Evolutionary conservation across 2,329 filamentous ascomycete genomes (phyloP).

Genomic region (Xylariaceae sp.): DNA sequence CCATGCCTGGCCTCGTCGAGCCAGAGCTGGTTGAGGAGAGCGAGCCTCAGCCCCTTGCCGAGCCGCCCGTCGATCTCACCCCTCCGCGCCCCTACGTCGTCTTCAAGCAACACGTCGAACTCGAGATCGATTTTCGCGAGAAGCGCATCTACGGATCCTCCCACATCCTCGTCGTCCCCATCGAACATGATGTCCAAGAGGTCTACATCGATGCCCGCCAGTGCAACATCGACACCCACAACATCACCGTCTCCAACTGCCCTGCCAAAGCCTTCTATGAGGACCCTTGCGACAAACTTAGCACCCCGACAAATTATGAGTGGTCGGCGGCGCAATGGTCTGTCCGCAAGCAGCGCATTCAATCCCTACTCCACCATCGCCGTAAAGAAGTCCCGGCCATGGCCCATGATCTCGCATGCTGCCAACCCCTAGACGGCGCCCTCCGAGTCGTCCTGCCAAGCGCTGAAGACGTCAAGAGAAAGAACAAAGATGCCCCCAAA

Average conservation of each 20-base stretch:
- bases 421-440: slow-evolving; percentile 53
- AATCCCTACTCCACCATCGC: slow-evolving; percentile 47
- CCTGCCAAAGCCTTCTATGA: slow-evolving; percentile 44
- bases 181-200: slow-evolving; percentile 50
- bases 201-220: slow-evolving; percentile 61
- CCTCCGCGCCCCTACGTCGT: slow-evolving; percentile 47
- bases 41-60: slow-evolving; percentile 25
- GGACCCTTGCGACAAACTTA: slow-evolving; percentile 66
- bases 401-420: slow-evolving; percentile 52
- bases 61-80: slow-evolving; percentile 31
- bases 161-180: slow-evolving; percentile 70
- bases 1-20: slow-evolving; percentile 32
- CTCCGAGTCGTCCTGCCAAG: slow-evolving; percentile 40
- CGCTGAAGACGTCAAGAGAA: slow-evolving; percentile 30
- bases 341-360: slow-evolving; percentile 65
- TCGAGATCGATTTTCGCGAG: slow-evolving; percentile 82
- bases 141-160: slow-evolving; percentile 73
- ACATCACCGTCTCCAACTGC: slow-evolving; percentile 50
- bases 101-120: slow-evolving; percentile 79
- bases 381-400: slow-evolving; percentile 52
- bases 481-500: slow-evolving; percentile 30
- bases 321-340: slow-evolving; percentile 72
- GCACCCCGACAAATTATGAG: slow-evolving; percentile 57
- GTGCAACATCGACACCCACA: slow-evolving; percentile 52
- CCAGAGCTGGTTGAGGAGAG: slow-evolving; percentile 23